Base-by-base conservation (phyloP, 352 stramenopile species). In the Globisporangium middletonii region DNA sequence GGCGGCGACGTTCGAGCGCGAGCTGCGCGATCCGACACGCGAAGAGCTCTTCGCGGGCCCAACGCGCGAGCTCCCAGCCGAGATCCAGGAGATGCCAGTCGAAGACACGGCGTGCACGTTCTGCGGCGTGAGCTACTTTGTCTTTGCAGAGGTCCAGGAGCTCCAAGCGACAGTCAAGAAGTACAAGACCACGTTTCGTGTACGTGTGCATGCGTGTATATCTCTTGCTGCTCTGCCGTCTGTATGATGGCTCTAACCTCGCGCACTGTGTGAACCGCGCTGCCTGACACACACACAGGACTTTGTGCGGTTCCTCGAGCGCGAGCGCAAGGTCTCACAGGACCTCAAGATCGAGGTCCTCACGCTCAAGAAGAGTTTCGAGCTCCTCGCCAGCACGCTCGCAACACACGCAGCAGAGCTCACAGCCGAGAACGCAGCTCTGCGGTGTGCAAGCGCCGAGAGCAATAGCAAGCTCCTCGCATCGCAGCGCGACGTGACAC, bases 51-150 rank as follows among this genome's bases (percentile, higher is more conserved):
- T 71, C 38, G 65, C 88, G 27, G 82, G 89, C 55, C 73, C 80
- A 44, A 89, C 78, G n/a, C 69, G 74, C 44, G 79, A 86, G 54
- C 65, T 94, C 15, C 82, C 82, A 0, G 55, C 62, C 38, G 79
- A 81, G 48, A 89, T 94, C 55, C 82, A 92, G 57, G 53, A 86
- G 63, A 71, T 94, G 58, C 27, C 65, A 27, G 57, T 59, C 0
- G 82, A 88, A 46, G 84, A 94, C 56, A 94, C 84, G 5, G 84
- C 83, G 1, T 94, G 82, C 63, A 91, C 78, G 8, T 92, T 92
- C 60, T 94, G 82, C 60, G 82, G 84, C 6, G 84, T 94, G 35
- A 92, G 82, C 62, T 94, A 92, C 52, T 94, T 94, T 55, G 78
- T 92, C 8, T 92, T 94, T 63, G 78, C 80, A 30, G 84, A 94